A percentile compares a stretch with the other conserved stretches of the same genome.
These are phyloP conservation scores for Pythium insidiosum DNA, from an alignment of 352 stramenopile genomes.

Conservation along the genomic window DNA sequence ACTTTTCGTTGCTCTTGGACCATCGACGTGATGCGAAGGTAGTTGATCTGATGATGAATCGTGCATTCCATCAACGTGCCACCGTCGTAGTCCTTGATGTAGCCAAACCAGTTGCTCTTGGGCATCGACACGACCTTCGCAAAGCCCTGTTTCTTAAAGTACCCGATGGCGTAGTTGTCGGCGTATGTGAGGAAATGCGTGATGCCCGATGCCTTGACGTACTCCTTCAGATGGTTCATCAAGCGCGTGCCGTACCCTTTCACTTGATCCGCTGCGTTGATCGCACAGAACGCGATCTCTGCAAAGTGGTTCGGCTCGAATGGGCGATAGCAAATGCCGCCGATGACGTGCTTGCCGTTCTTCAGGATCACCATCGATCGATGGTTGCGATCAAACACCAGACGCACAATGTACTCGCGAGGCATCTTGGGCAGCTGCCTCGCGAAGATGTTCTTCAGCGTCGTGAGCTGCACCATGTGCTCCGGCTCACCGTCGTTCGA, in stretches of 20 bases:
- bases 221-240: conserved; percentile 99
- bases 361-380: conserved; percentile 91
- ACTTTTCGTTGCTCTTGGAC: conserved; percentile 92
- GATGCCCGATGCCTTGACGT: conserved; percentile 87
- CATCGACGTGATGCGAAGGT: conserved; percentile 94
- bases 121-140: conserved; percentile 85
- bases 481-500: conserved; percentile 86
- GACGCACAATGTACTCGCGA: conserved; percentile 98
- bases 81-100: conserved; percentile 99
- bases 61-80: conserved; percentile 99
- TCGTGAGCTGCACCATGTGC: conserved; percentile 90
- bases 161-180: conserved; percentile 98
- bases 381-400: conserved; percentile 97
- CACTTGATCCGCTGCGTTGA: conserved; percentile 95
- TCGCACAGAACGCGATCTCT: conserved; percentile 99
- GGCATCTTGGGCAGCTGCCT: conserved; percentile 99
- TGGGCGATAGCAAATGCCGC: conserved; percentile 96
- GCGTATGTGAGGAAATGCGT: conserved; percentile 98
- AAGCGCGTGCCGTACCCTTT: conserved; percentile 97
- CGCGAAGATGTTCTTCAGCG: conserved; percentile 97
- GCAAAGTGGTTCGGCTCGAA: conserved; percentile 94
- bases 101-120: conserved; percentile 90
- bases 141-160: conserved; percentile 98
- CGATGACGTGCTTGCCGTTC: conserved; percentile 91
- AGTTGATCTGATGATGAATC: conserved; percentile 97